Conservation (phyloP, 106 monocot genomes). For the Ottelia alismoides region DNA sequence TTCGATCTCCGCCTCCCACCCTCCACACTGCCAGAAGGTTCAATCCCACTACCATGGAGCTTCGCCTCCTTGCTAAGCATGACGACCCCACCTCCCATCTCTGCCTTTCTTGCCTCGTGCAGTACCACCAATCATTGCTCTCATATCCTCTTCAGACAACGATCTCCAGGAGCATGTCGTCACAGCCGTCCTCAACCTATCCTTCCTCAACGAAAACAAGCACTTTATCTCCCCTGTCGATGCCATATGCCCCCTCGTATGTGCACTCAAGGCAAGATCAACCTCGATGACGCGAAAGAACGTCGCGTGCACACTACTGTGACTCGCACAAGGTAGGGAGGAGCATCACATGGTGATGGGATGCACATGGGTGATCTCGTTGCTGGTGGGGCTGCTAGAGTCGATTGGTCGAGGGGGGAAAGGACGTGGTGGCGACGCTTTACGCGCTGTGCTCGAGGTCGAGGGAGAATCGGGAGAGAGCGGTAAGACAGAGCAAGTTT, state of each 20-base stretch:
- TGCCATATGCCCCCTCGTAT: slow-evolving; percentile 52
- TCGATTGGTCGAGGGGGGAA: too few relatives aligned
- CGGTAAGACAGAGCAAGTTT: too few relatives aligned
- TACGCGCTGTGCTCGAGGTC: too few relatives aligned
- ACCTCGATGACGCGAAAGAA: too few relatives aligned
- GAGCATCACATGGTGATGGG: neutral
- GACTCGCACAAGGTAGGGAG: slow-evolving; percentile 32
- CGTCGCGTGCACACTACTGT: slow-evolving; percentile 56
- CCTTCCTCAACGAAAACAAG: slow-evolving; percentile 57
- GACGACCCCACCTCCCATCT: slow-evolving; percentile 33
- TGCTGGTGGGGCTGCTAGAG: slow-evolving; percentile 6
- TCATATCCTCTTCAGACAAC: slow-evolving; percentile 43
- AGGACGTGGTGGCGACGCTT: too few relatives aligned
- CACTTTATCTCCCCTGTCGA: slow-evolving; percentile 50
- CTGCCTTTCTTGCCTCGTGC: slow-evolving; percentile 37
- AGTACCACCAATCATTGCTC: slow-evolving; percentile 45
- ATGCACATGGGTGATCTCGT: slow-evolving; percentile 7
- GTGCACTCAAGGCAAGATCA: slow-evolving; percentile 39
- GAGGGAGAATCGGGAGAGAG: too few relatives aligned
- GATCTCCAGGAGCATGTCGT: slow-evolving; percentile 14
- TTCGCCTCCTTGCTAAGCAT: slow-evolving; percentile 53
- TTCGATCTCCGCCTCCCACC: slow-evolving; percentile 23
- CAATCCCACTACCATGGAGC: slow-evolving; percentile 29
- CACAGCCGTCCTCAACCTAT: slow-evolving; percentile 19
- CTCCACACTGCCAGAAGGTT: slow-evolving; percentile 22